Conservation (phyloP, 2,329 filamentous ascomycete genomes). For the Alternaria tenuissima region DNA sequence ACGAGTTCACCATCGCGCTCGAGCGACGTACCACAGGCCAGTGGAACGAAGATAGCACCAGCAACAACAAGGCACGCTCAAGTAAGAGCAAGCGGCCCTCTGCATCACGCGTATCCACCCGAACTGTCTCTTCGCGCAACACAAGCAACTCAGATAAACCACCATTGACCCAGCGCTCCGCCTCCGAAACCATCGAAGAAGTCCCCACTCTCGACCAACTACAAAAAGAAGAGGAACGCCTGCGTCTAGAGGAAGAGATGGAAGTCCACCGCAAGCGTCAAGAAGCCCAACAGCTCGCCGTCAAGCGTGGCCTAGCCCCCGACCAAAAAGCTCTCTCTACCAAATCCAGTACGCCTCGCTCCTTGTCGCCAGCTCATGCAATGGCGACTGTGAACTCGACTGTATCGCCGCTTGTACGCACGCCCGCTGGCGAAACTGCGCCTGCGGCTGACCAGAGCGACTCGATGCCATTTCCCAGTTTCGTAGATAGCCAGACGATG, state of each 20-base stretch:
- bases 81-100: constrained; percentile 54
- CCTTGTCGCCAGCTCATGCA: constrained; percentile 22
- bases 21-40: constrained; percentile 71
- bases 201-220: constrained; percentile 63
- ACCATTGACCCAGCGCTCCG: constrained; percentile 32
- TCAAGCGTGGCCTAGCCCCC: constrained; percentile 60
- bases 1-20: constrained; percentile 87
- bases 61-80: constrained; percentile 66
- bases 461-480: constrained; percentile 29
- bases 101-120: constrained; percentile 57
- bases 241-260: constrained; percentile 64
- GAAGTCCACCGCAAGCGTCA: constrained; percentile 62
- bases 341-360: constrained; percentile 18
- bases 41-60: constrained; percentile 73
- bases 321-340: constrained; percentile 20
- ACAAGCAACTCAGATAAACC: constrained; percentile 42
- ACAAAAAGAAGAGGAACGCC: constrained; percentile 64
- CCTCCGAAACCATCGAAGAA: constrained; percentile 38
- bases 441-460: constrained; percentile 4
- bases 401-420: constrained; percentile 27
- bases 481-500: constrained; percentile 40
- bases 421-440: constrained; percentile 26
- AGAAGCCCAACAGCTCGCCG: constrained; percentile 64
- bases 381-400: constrained; percentile 21
- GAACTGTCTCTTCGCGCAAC: constrained; percentile 57